Conservation (phyloP, 768 basidiomycete genomes). For the Mycena belliarum region DNA sequence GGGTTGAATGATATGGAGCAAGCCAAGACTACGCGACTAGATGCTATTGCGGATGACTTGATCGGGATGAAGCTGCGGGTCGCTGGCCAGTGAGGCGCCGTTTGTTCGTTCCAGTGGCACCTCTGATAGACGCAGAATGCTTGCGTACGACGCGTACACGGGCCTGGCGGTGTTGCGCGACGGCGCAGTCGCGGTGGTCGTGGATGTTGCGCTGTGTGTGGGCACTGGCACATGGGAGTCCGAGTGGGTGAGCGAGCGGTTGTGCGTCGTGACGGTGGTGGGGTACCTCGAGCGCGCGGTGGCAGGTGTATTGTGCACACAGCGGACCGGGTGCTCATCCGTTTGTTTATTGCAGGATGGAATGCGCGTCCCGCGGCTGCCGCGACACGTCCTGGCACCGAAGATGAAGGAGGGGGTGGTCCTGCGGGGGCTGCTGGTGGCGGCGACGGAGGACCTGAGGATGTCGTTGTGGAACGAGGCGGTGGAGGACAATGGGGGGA, state of each 20-base stretch:
- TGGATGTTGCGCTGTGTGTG: conserved; percentile 58
- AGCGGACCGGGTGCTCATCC: not conserved
- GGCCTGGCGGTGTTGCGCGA: conserved; percentile 52
- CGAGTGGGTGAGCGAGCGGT: conserved; percentile 55
- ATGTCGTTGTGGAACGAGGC: conserved; percentile 44
- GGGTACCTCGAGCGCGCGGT: conserved; percentile 56
- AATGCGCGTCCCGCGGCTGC: conserved; percentile 43
- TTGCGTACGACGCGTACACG: conserved; percentile 53
- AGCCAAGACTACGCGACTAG: conserved; percentile 46
- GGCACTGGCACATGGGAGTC: conserved; percentile 20
- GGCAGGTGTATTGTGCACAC: conserved; percentile 33
- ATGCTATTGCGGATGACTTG: conserved; percentile 38
- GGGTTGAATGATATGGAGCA: conserved; percentile 32
- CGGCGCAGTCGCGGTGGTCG: conserved; percentile 49
- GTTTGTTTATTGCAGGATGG: conserved; percentile 31
- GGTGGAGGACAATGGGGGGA: conserved; percentile 22
- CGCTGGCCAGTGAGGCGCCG: conserved; percentile 59
- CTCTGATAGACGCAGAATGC: conserved; percentile 45
- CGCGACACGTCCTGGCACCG: conserved; percentile 34
- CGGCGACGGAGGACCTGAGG: conserved; percentile 43
- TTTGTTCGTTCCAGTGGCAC: too few relatives aligned
- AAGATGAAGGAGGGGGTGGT: conserved; percentile 47
- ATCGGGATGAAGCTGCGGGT: conserved; percentile 57
- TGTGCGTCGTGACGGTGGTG: conserved; percentile 52
- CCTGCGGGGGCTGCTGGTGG: conserved; percentile 55